Evolutionary conservation across 768 basidiomycete genomes (phyloP).

Genomic region (Stropharia rugosoannulata): DNA sequence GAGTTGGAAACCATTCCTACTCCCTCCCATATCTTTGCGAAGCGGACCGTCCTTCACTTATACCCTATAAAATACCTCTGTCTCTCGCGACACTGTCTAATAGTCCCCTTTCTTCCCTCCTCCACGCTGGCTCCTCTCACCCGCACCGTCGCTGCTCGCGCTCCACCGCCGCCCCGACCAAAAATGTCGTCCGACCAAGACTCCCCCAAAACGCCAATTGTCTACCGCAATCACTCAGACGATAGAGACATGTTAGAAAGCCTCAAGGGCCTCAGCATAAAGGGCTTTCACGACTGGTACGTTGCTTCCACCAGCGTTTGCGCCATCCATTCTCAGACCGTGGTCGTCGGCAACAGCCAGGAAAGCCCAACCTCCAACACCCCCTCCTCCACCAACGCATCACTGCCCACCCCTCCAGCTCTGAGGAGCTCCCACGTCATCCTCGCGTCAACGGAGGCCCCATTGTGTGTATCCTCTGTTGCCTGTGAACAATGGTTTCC

Average conservation of each 20-base stretch:
- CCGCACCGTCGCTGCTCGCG: constrained; percentile 11
- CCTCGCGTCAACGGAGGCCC: constrained; percentile 18
- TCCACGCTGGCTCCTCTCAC: constrained; percentile 2
- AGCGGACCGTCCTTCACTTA: constrained; percentile 14
- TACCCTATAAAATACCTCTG: constrained; percentile 22
- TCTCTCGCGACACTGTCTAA: constrained; percentile 8
- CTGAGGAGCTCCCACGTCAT: constrained; percentile 22
- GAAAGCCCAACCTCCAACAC: constrained; percentile 19
- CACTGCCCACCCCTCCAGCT: constrained; percentile 25
- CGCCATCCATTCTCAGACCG: constrained; percentile 10
- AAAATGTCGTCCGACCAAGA: constrained; percentile 12
- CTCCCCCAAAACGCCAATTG: constrained; percentile 12
- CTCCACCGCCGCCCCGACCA: constrained; percentile 4
- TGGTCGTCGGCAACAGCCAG: constrained; percentile 12
- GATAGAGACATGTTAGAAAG: constrained; percentile 27
- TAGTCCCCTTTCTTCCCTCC: constrained; percentile 2
- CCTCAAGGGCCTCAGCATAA: constrained; percentile 26
- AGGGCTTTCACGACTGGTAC: constrained; percentile 24
- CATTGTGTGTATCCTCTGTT: constrained; percentile 17
- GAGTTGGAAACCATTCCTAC: constrained; percentile 27
- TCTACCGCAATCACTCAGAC: constrained; percentile 13
- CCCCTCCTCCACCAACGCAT: constrained; percentile 24
- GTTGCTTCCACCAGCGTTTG: constrained; percentile 9
- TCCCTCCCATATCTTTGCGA: constrained; percentile 20
- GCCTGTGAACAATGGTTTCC: constrained; percentile 1